Evolutionary conservation across 306 rosid genomes (phyloP).

Genomic region (Inga leiocalycina): DNA sequence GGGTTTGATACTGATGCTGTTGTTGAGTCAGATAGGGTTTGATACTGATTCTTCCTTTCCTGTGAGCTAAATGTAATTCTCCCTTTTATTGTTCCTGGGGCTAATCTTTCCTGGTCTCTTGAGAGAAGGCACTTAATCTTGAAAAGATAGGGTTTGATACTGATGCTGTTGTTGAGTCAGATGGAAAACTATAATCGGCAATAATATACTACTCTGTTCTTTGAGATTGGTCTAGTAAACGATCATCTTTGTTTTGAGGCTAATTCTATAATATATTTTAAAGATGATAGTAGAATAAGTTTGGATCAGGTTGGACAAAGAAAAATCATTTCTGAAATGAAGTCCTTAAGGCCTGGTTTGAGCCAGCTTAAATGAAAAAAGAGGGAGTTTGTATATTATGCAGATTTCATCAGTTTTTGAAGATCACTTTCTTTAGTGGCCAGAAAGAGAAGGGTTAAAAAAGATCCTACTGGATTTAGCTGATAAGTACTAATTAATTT

Average conservation of each 20-base stretch:
- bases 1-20: background rate
- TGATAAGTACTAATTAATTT: background rate
- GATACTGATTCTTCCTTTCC: too few relatives aligned
- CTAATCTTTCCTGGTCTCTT: background rate
- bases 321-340: background rate
- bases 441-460: background rate
- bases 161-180: background rate
- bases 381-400: background rate
- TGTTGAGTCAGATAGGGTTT: conserved; percentile 1
- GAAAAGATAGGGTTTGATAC: background rate
- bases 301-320: background rate
- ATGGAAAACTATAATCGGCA: background rate
- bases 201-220: background rate
- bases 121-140: background rate
- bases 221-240: background rate
- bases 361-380: background rate
- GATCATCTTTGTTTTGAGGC: background rate
- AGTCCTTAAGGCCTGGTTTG: background rate
- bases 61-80: too few relatives aligned
- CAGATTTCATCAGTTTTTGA: background rate
- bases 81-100: background rate
- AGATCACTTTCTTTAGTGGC: background rate
- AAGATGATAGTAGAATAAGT: background rate
- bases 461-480: background rate
- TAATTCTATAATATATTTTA: background rate